Base-by-base conservation (phyloP, 495 filamentous ascomycete species). In the Penicillium dipodomyicola region DNA sequence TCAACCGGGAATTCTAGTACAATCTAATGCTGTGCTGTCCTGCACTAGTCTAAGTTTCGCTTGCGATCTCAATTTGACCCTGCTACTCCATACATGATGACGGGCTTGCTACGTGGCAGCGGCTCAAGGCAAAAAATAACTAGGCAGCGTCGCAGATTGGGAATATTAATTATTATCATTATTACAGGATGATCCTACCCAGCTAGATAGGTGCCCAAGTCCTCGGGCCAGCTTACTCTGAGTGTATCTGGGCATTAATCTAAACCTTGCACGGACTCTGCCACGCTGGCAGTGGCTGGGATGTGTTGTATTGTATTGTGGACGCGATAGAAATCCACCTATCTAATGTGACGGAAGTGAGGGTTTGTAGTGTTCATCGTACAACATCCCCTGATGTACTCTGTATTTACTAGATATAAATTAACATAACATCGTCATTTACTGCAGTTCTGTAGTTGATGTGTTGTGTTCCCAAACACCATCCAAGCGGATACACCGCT, bases 41-140 rank as follows among this genome's bases (percentile, higher is more conserved):
- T 48, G 44, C 54, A 55, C 27, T 30, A 47, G 23, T 15, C 33
- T 35, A 2, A 25, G 44, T 47, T 29, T 30, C 22, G 6, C 22
- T 1, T 22, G 22, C 22, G 22, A 22, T n/a, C 23, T 27, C 43
- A 46, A 29, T 23, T 23, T 14, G 3, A 44, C 0, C 33, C 12
- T 15, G 14, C 7, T n/a, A 6, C 22, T 23, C 22, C 22, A 4
- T 23, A 23, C 35, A n/a, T n/a, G 6, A 48, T 48, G 45, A 32
- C 17, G 17, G 49, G 37, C 42, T 46, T 54, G 57, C 63, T 63
- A 65, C 63, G 63, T 65, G 63, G 63, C 63, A 65, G 57, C 57
- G 60, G 60, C 57, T 63, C 41, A 58, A 30, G 23, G 51, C 42
- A 35, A 45, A 42, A 44, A 45, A 40, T 3, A 22, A 49, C 30